Evolutionary conservation across 495 filamentous ascomycete genomes (phyloP).

Genomic region (Jackrogersella multiformis): DNA sequence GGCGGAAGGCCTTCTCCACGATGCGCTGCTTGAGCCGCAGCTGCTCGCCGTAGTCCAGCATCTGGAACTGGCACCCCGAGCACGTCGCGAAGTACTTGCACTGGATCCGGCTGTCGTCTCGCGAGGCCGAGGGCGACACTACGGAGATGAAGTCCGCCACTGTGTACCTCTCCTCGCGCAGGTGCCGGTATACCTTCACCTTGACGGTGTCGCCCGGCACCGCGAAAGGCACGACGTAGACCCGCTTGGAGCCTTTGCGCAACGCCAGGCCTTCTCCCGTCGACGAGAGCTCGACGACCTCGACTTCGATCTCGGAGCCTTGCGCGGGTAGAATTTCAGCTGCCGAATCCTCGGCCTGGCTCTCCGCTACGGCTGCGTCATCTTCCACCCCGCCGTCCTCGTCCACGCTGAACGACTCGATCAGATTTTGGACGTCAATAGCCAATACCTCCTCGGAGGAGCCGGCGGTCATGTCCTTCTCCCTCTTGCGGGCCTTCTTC

Average conservation of each 20-base stretch:
- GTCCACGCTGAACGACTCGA: constrained; percentile 59
- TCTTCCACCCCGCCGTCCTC: too few species aligned
- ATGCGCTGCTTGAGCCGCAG: constrained; percentile 83
- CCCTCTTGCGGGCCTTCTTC: constrained; percentile 53
- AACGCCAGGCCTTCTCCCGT: constrained; percentile 87
- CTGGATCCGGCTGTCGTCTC: constrained; percentile 77
- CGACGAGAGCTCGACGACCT: constrained; percentile 80
- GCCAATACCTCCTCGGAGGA: constrained; percentile 78
- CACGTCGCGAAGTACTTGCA: constrained; percentile 90
- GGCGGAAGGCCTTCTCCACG: constrained; percentile 89
- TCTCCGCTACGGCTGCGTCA: too few species aligned
- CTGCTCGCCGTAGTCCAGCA: constrained; percentile 90
- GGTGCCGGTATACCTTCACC: constrained; percentile 79
- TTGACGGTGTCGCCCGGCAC: constrained; percentile 83
- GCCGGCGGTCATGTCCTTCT: constrained; percentile 61
- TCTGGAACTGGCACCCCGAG: constrained; percentile 96
- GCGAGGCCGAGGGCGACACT: constrained; percentile 72
- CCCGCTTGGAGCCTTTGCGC: constrained; percentile 69
- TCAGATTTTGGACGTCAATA: constrained; percentile 71
- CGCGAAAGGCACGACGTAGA: constrained; percentile 87
- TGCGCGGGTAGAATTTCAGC: constrained; percentile 63
- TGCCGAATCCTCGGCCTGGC: not conserved
- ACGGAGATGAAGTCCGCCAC: constrained; percentile 84
- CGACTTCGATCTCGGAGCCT: constrained; percentile 81
- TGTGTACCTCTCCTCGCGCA: constrained; percentile 67